Base-by-base conservation (phyloP, 306 rosid species). In the Lupinus albus region DNA sequence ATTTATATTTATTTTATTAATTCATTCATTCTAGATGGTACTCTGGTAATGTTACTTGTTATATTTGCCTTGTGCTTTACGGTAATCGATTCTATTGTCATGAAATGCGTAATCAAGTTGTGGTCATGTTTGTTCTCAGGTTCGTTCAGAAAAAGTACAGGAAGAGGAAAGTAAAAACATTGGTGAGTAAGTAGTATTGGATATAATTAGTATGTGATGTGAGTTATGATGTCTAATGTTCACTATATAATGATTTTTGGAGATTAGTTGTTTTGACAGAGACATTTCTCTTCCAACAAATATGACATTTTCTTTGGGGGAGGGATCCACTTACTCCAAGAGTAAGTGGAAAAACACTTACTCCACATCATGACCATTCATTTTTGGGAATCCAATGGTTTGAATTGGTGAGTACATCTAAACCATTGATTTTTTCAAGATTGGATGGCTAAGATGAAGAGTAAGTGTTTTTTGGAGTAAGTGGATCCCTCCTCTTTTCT, bases 161-260 rank as follows among this genome's bases (percentile, higher is more conserved):
- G 70, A 71, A 50, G 78, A 36, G 39, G 61, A 78, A 42, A 59
- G 18, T 33, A 78, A 67, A 33, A 59, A 65, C 52, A 66, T 60
- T 21, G 78, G 82, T 78, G 66, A 72, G 82, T 78, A 6, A n/a
- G n/a, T 36, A 36, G 0, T 36, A 33, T 33, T 33, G 1, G 6
- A 1, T 33, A 5, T 6, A 8, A 17, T 38, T 20, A 6, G 13
- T 35, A 18, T 35, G 20, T 50, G 36, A 16, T 36, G 14, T 15
- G 14, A 17, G 7, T 38, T 60, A 21, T 39, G 49, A 60, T 18
- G 16, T 3, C 47, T 42, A 11, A 6, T 42, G 13, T 42, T 42
- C 13, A 3, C 38, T 33, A 33, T 39, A 39, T 2, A 10, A 10
- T 1, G 12, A 39, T 39, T 39, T 39, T 39, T 39, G 45, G 45